Conservation (phyloP, 2,329 filamentous ascomycete genomes). For the Exophiala phaeomuriformis region DNA sequence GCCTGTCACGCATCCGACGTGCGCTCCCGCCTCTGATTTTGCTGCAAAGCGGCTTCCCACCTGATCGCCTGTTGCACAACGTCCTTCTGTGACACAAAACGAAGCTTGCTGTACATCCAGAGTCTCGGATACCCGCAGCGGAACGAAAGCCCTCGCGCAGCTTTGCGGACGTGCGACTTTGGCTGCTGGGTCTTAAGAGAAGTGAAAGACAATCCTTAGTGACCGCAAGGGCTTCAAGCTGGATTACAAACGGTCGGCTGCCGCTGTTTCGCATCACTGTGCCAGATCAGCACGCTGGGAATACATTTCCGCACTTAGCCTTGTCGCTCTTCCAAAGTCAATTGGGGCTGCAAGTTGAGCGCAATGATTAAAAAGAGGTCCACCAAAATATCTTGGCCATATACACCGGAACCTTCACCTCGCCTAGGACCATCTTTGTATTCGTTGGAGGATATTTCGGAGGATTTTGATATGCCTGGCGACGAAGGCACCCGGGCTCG, state of each 20-base stretch:
- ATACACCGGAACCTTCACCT: conserved; percentile 40
- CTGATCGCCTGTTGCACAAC: conserved; percentile 13
- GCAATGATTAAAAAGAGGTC: conserved; percentile 28
- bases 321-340: conserved; percentile 1
- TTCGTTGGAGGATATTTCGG: conserved; percentile 39
- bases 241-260: neutral
- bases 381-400: conserved; percentile 28
- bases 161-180: neutral
- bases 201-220: neutral
- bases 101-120: conserved; percentile 15
- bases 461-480: conserved; percentile 36
- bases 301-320: neutral
- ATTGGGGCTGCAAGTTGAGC: conserved; percentile 17
- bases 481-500: conserved; percentile 35
- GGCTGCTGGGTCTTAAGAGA: neutral
- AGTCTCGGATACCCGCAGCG: conserved; percentile 13
- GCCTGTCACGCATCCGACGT: neutral
- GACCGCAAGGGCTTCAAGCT: neutral
- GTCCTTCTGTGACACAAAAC: conserved; percentile 20
- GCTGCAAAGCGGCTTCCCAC: neutral
- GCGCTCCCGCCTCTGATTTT: neutral
- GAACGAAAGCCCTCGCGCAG: conserved; percentile 5
- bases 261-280: neutral
- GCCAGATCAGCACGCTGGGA: neutral
- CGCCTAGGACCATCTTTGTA: conserved; percentile 37